Conservation (phyloP, 441 rosid genomes). For the Arabidopsis lyrata region DNA sequence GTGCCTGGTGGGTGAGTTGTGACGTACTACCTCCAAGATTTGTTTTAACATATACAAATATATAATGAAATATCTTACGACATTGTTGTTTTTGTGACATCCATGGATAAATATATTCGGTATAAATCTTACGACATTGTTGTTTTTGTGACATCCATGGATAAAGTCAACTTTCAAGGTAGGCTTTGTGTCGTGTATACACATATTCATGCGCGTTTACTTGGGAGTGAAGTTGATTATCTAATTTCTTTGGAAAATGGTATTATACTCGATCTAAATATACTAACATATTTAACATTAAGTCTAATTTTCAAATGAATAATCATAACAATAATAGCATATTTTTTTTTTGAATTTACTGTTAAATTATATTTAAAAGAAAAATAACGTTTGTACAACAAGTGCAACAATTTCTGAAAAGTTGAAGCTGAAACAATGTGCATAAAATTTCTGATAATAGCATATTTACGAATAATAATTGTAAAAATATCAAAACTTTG, state of each 20-base stretch:
- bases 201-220: constrained; percentile 23
- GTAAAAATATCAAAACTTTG: not conserved
- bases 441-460: too few relatives aligned
- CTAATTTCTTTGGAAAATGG: not conserved
- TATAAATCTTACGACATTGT: not conserved
- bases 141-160: constrained; percentile 14
- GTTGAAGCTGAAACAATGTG: too few relatives aligned
- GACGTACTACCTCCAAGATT: constrained; percentile 7
- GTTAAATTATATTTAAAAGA: too few relatives aligned
- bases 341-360: too few relatives aligned
- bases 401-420: too few relatives aligned
- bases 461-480: not conserved
- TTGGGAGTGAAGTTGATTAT: constrained; percentile 15
- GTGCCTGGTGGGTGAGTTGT: not conserved
- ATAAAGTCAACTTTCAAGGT: constrained; percentile 33
- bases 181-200: constrained; percentile 21
- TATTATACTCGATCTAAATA: too few relatives aligned
- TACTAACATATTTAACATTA: too few relatives aligned
- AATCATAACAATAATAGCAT: not conserved
- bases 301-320: not conserved
- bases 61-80: not conserved
- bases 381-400: too few relatives aligned
- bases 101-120: too few relatives aligned
- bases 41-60: not conserved
- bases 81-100: constrained; percentile 14